Conservation (phyloP, 108 stramenopile genomes). For the Pseudonitzschia pungens region DNA sequence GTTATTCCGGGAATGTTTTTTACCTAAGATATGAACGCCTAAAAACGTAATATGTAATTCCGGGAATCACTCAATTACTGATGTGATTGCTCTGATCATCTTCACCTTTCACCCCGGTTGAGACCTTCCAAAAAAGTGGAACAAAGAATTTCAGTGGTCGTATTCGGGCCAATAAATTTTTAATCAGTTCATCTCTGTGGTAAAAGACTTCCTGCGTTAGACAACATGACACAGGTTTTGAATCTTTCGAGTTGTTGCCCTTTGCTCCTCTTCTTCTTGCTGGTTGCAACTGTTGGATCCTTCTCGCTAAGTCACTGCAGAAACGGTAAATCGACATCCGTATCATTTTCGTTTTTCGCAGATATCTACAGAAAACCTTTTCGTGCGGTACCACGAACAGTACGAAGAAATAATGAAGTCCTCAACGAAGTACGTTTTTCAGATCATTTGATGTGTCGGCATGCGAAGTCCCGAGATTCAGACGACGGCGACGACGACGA, state of each 20-base stretch:
- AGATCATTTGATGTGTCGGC: background rate
- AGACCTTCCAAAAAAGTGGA: no score
- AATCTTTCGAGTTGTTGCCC: background rate
- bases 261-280: background rate
- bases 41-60: no score
- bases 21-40: no score
- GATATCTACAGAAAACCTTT: background rate
- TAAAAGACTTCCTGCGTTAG: no score
- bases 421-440: background rate
- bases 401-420: background rate
- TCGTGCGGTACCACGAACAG: background rate
- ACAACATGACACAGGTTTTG: no score
- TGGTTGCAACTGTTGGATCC: background rate
- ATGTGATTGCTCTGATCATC: no score
- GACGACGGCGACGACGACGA: constrained; percentile 47
- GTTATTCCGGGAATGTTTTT: no score
- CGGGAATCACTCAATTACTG: no score
- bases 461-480: constrained; percentile 12
- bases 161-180: no score
- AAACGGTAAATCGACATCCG: background rate
- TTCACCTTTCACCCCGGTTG: no score
- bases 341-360: background rate
- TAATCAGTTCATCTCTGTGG: no score
- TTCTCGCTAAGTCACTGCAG: background rate
- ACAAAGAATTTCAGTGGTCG: no score